These are phyloP conservation scores for Psophocarpus tetragonolobus DNA, from an alignment of 306 rosid species.

Conservation along the genomic window DNA sequence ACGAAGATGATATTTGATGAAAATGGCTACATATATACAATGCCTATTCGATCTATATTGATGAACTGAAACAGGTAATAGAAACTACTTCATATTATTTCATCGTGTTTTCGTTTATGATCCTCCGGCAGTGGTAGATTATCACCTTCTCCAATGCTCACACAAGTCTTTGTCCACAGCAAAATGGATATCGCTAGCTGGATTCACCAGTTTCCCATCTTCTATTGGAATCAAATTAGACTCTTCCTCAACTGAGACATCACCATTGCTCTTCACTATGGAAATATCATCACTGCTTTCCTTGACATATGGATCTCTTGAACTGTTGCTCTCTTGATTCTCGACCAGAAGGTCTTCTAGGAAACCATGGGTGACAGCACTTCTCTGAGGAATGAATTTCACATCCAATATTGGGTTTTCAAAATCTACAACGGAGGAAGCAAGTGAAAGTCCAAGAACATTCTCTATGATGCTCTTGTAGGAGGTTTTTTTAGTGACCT, in stretches of 20 bases:
- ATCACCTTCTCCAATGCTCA: slow-evolving; percentile 40
- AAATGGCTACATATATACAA: slow-evolving; percentile 27
- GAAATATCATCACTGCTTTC: slow-evolving; percentile 38
- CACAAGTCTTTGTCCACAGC: slow-evolving; percentile 49
- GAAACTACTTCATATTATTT: slow-evolving; percentile 42
- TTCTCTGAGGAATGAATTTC: slow-evolving; percentile 51
- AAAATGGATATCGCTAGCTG: slow-evolving; percentile 29
- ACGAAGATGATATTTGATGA: neutral
- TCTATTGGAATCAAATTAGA: slow-evolving; percentile 60
- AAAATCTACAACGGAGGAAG: slow-evolving; percentile 61
- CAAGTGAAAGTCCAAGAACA: slow-evolving; percentile 59
- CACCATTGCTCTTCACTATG: slow-evolving; percentile 31
- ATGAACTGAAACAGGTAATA: slow-evolving; percentile 8
- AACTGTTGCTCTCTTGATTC: slow-evolving; percentile 28
- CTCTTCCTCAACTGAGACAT: slow-evolving; percentile 34
- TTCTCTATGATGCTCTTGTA: slow-evolving; percentile 55
- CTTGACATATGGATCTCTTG: slow-evolving; percentile 29
- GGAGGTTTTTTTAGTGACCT: slow-evolving; percentile 30
- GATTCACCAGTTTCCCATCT: slow-evolving; percentile 36
- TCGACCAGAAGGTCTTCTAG: slow-evolving; percentile 61
- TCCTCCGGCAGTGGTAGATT: slow-evolving; percentile 31
- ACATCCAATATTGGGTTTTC: slow-evolving; percentile 73
- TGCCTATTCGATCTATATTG: neutral
- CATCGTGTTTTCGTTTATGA: slow-evolving; percentile 45
- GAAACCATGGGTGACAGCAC: slow-evolving; percentile 21